These are phyloP conservation scores for Centella asiatica DNA, from an alignment of 129 eudicot species.

Conservation along the genomic window DNA sequence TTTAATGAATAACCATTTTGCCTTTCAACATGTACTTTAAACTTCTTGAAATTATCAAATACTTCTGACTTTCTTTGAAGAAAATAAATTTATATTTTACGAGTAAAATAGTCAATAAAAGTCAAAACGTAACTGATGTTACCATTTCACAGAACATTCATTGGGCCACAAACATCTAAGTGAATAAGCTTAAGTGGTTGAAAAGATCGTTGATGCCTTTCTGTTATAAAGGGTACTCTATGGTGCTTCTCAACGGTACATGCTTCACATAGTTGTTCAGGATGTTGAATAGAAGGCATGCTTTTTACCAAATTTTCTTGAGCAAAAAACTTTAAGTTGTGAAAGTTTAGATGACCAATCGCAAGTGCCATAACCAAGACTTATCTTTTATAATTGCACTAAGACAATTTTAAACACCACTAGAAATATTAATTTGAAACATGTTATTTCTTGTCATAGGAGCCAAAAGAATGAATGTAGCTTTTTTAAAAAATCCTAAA, in stretches of 20 bases:
- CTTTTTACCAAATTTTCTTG: slow-evolving; percentile 6
- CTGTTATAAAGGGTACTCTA: not conserved
- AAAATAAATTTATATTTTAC: not conserved
- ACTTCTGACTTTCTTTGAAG: not conserved
- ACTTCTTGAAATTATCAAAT: not conserved
- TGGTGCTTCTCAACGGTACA: slow-evolving; percentile 6
- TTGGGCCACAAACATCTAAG: not conserved
- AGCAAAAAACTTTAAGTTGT: not conserved
- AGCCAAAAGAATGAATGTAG: not conserved
- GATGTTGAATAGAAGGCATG: not conserved
- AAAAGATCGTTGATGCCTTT: not conserved
- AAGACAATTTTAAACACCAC: too few species aligned
- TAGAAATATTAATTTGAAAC: too few species aligned
- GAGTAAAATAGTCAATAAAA: not conserved
- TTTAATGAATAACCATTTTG: not conserved
- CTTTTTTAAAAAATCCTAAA: not conserved
- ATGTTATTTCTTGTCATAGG: not conserved
- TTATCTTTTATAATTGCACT: not conserved
- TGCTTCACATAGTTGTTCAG: slow-evolving; percentile 8
- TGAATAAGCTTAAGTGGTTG: not conserved
- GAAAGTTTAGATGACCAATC: not conserved
- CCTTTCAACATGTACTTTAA: not conserved
- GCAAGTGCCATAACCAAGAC: not conserved
- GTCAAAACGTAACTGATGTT: not conserved
- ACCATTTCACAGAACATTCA: not conserved